Base-by-base conservation (phyloP, 164 flowering plant genomes). In the Taxillus chinensis region DNA sequence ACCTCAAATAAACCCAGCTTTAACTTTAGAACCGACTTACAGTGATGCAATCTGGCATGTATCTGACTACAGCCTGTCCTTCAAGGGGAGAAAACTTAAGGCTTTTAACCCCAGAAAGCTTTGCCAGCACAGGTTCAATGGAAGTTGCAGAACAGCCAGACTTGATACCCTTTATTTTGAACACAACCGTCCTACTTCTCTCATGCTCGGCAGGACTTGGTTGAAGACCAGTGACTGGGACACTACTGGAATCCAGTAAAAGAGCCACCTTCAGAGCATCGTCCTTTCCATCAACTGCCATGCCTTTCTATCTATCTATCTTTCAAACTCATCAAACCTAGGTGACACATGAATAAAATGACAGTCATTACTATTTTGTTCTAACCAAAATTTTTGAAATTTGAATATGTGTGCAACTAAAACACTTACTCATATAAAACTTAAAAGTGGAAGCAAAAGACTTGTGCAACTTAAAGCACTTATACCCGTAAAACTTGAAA, bases 121-220 rank as follows among this genome's bases (percentile, higher is more conserved):
- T 65, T 55, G 73, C 65, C 15, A 89, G 68, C 14, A 65, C 84
- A 54, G 96, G 77, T 74, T 91, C 96, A 39, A 91, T 84, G 16
- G 90, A 79, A 12, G 74, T 52, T 6, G 75, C 74, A 76, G 96
- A 89, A 55, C 96, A 86, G 38, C 89, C 79, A 68, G 95, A 87
- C 59, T 75, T 75, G 66, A 89, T 80, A 39, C 78, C 83, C 45
- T 67, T 60, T 17, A 86, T 74, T 73, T 65, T 81, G 67, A 86
- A 86, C 73, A 50, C 71, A 39, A 82, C 59, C 0, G 79, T 78
- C 70, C 73, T 77, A 39, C 65, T 57, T 60, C 70, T 81, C 69
- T 64, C 73, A 50, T 70, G 59, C 14, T 43, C 67, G 3, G 54
- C 61, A 3, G 49, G 54, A 62, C 53, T 46, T n/a, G n/a, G n/a